Conservation (phyloP, 2,329 filamentous ascomycete species). For the Phyllosticta citribraziliensis region DNA sequence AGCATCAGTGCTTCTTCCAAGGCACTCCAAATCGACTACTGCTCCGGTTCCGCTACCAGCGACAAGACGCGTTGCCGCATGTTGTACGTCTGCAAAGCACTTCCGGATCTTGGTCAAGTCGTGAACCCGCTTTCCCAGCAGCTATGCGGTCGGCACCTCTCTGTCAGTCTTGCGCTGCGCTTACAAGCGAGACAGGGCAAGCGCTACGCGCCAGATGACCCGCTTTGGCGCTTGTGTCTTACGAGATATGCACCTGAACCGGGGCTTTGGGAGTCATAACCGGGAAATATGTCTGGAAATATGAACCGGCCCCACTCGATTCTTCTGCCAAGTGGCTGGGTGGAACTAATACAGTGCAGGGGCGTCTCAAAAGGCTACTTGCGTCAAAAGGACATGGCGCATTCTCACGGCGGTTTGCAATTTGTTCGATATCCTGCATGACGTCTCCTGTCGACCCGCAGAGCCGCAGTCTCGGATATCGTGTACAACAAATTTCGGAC, state of each 20-base stretch:
- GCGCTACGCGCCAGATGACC: neutral
- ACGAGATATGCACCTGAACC: neutral
- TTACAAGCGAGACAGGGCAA: neutral
- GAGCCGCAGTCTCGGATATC: neutral
- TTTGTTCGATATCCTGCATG: neutral
- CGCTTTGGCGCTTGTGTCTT: neutral
- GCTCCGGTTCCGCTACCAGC: neutral
- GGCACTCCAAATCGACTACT: neutral
- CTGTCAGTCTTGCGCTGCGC: neutral
- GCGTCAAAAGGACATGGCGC: neutral
- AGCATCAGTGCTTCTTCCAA: neutral
- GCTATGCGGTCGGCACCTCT: neutral
- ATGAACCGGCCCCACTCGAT: neutral
- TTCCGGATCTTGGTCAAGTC: neutral
- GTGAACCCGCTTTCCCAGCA: neutral
- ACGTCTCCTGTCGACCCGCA: neutral
- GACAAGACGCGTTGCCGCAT: neutral
- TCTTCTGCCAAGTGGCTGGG: neutral
- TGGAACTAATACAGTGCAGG: neutral
- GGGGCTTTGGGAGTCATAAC: neutral
- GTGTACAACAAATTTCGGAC: neutral
- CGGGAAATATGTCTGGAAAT: neutral
- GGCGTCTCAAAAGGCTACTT: neutral
- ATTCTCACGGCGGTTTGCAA: neutral
- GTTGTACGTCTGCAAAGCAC: neutral